Conservation (phyloP, 208 protist species). For the Plasmodiophora brassicae region DNA sequence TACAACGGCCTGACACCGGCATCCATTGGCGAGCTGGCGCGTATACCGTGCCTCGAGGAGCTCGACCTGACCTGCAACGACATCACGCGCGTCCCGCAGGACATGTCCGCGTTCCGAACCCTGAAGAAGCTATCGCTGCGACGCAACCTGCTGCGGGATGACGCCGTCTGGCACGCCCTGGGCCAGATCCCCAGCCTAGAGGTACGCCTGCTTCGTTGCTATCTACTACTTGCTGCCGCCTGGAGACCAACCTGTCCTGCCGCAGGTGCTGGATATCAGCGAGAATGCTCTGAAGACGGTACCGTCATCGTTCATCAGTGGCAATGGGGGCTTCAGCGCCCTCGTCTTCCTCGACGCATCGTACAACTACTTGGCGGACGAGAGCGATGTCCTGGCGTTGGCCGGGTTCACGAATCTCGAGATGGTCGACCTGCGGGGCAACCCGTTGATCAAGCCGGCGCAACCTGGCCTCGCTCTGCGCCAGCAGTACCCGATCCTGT, state of each 20-base stretch:
- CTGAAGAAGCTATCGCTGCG: constrained; percentile 17
- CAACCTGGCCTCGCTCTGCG: background rate
- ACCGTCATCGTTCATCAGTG: background rate
- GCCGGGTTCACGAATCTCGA: background rate
- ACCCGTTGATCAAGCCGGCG: background rate
- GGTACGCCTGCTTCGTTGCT: background rate
- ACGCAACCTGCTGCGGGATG: background rate
- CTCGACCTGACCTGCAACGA: background rate
- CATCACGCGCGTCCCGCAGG: background rate
- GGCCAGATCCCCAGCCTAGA: background rate
- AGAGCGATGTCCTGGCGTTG: background rate
- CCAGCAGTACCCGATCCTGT: background rate
- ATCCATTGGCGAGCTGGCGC: background rate
- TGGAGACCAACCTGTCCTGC: no score
- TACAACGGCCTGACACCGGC: background rate
- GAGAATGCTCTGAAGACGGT: background rate
- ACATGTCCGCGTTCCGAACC: background rate
- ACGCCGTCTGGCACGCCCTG: background rate
- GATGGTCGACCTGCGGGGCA: background rate
- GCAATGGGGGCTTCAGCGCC: background rate
- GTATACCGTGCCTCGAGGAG: background rate
- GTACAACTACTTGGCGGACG: background rate
- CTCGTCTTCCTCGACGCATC: background rate
- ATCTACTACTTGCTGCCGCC: background rate
- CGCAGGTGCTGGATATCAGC: constrained; percentile 8